phyloP scores from a whole-genome alignment of 768 basidiomycete species.

The Harrya chromipes region DNA sequence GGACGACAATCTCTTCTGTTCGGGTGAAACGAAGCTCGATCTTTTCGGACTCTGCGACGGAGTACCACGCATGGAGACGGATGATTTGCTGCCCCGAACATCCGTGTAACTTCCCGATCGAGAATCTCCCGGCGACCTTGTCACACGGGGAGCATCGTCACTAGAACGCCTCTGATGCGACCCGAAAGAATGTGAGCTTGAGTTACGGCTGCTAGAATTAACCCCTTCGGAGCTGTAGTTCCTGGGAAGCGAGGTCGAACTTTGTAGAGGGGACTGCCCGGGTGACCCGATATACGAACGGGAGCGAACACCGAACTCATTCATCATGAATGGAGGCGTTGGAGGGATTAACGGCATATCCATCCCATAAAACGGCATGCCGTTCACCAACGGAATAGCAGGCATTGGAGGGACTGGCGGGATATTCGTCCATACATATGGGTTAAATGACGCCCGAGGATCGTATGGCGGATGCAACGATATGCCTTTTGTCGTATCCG shows the following conservation, averaged over 20 bases:
- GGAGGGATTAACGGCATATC: constrained; percentile 74
- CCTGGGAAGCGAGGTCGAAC: constrained; percentile 17
- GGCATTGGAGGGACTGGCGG: constrained; percentile 40
- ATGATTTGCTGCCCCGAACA: constrained; percentile 10
- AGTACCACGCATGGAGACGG: constrained; percentile 8
- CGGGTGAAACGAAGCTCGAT: constrained; percentile 25
- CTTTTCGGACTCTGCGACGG: constrained; percentile 16
- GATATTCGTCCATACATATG: constrained; percentile 27
- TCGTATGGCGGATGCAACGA: constrained; percentile 26
- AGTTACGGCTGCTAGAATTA: constrained; percentile 13
- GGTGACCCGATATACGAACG: constrained; percentile 30
- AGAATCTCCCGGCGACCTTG: constrained; percentile 7
- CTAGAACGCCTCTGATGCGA: constrained; percentile 31
- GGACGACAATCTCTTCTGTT: constrained; percentile 13
- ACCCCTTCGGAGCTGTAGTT: constrained; percentile 27
- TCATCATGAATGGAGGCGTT: constrained; percentile 73
- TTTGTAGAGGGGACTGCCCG: constrained; percentile 27
- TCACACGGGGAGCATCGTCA: constrained; percentile 25
- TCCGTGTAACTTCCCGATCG: constrained; percentile 18
- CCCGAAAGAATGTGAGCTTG: constrained; percentile 18
- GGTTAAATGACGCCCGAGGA: constrained; percentile 23
- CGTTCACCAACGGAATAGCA: constrained; percentile 29
- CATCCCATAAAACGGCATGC: constrained; percentile 45
- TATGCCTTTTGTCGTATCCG: constrained; percentile 32
- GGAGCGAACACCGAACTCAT: constrained; percentile 46